Conservation (phyloP, 2,329 filamentous ascomycete genomes). For the Hysterium pulicare region DNA sequence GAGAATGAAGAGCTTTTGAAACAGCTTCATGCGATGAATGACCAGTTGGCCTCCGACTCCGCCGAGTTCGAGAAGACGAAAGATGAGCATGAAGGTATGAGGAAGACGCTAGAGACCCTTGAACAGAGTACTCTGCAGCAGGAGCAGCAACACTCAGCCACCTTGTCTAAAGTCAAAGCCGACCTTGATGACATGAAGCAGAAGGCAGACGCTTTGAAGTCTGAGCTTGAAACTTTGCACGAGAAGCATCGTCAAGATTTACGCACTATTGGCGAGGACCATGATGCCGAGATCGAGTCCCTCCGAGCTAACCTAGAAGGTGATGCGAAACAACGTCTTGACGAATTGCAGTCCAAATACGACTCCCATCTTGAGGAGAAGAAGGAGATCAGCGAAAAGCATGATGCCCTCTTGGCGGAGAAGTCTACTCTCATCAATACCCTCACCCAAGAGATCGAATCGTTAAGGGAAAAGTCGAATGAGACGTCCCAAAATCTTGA, state of each 20-base stretch:
- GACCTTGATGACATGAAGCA: conserved; percentile 26
- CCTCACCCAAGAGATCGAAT: conserved; percentile 14
- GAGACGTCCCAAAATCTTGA: conserved; percentile 21
- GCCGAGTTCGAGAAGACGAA: conserved; percentile 24
- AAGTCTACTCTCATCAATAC: conserved; percentile 18
- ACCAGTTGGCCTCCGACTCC: conserved; percentile 30
- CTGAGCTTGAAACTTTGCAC: conserved; percentile 24
- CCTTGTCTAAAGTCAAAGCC: conserved; percentile 19
- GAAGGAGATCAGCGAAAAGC: conserved; percentile 18
- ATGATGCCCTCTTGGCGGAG: conserved; percentile 20
- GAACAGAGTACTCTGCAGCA: conserved; percentile 28
- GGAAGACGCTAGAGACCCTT: conserved; percentile 30
- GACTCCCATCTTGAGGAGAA: conserved; percentile 30
- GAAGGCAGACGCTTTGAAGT: conserved; percentile 22
- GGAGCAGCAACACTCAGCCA: conserved; percentile 21
- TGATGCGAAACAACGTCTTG: conserved; percentile 31
- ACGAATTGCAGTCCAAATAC: conserved; percentile 30
- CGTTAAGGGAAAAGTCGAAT: conserved; percentile 15
- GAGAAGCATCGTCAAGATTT: conserved; percentile 28
- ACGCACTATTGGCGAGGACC: conserved; percentile 29
- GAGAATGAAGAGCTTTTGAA: conserved; percentile 31
- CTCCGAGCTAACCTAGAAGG: conserved; percentile 34
- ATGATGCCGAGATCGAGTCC: conserved; percentile 33
- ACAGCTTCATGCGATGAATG: conserved; percentile 33
- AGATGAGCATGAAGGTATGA: conserved; percentile 25